These are phyloP conservation scores for Cryptococcus amylolentus DNA, from an alignment of 1,284 basidiomycete species.

Conservation along the genomic window DNA sequence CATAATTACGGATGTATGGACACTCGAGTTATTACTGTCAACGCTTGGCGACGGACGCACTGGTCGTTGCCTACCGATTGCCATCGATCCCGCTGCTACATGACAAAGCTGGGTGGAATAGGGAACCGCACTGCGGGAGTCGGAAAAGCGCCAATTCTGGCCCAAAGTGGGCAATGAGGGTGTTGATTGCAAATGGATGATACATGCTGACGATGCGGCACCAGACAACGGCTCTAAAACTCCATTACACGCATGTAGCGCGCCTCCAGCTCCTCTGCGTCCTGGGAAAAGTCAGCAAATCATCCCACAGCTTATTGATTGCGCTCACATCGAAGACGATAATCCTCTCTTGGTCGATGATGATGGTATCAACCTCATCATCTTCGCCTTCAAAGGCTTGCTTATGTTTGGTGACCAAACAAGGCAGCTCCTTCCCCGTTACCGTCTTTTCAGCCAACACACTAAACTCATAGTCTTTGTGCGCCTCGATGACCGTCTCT, in stretches of 20 bases:
- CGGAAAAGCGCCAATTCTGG: too few relatives aligned
- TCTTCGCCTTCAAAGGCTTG: constrained; percentile 2
- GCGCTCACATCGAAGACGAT: constrained; percentile 37
- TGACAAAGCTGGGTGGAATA: too few relatives aligned
- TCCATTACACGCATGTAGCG: constrained; percentile 24
- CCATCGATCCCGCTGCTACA: too few relatives aligned
- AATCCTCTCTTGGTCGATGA: constrained; percentile 46
- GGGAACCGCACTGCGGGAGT: too few relatives aligned
- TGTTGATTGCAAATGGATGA: background rate
- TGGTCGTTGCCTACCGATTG: too few relatives aligned
- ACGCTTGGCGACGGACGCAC: too few relatives aligned
- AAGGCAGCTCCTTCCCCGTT: constrained; percentile 40
- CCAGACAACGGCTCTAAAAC: constrained; percentile 20
- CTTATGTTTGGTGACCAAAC: constrained; percentile 17
- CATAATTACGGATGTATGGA: too few relatives aligned
- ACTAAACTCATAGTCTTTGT: constrained; percentile 4
- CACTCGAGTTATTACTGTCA: too few relatives aligned
- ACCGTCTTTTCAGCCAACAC: constrained; percentile 11
- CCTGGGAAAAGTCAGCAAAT: background rate
- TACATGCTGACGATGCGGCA: background rate
- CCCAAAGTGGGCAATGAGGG: too few relatives aligned
- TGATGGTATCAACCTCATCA: constrained; percentile 24
- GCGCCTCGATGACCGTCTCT: constrained; percentile 20
- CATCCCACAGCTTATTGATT: background rate
- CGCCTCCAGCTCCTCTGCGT: constrained; percentile 8